Evolutionary conservation across 345 rosid genomes (phyloP).

Genomic region (Eucalyptus tenuipes): DNA sequence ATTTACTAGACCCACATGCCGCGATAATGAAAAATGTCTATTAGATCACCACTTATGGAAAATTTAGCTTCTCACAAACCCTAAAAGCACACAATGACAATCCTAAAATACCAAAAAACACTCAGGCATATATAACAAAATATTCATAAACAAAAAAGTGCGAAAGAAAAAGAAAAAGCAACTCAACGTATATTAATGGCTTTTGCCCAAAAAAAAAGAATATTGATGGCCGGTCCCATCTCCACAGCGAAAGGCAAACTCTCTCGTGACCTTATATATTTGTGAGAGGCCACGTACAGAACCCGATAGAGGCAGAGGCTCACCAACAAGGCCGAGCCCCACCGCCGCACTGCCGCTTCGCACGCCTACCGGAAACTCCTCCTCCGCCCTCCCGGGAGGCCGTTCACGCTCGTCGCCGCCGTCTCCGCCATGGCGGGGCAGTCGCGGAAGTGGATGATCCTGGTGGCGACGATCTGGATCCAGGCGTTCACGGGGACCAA

Average conservation of each 20-base stretch:
- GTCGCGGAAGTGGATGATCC: conserved; percentile 89
- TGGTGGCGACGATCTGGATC: conserved; percentile 92
- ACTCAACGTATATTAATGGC: not conserved
- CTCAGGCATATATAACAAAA: not conserved
- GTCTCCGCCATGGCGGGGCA: conserved; percentile 49
- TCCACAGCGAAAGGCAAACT: not conserved
- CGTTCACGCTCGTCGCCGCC: not conserved
- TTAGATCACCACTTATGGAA: not conserved
- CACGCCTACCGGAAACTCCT: not conserved
- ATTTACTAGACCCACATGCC: not conserved
- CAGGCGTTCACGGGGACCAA: conserved; percentile 96
- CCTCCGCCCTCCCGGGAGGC: not conserved
- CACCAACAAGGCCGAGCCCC: not conserved
- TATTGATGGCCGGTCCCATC: not conserved
- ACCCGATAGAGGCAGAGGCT: not conserved
- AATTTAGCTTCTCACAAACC: not conserved
- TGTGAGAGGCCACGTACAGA: not conserved
- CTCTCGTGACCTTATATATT: not conserved
- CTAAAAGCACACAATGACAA: not conserved
- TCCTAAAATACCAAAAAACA: not conserved
- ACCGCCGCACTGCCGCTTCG: not conserved
- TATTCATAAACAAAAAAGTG: not conserved
- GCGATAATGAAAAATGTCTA: not conserved
- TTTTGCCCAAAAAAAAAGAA: not conserved
- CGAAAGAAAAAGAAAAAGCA: not conserved